phyloP scores from a whole-genome alignment of 331 rosid genomes.

The Malus hybrid region DNA sequence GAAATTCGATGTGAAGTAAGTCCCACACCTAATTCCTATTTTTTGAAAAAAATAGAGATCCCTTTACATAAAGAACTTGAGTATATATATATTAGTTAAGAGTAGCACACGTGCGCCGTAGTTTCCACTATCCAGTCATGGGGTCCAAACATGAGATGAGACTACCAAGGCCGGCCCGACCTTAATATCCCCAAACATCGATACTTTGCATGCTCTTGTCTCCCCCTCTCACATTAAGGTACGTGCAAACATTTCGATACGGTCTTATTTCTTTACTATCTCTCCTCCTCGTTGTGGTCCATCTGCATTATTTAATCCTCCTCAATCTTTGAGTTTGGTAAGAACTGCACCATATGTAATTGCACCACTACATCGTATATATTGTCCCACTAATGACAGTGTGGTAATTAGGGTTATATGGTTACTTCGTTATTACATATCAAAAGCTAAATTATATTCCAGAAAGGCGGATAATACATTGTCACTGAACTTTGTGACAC shows the following conservation, averaged over 20 bases:
- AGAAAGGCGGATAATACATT: too few relatives aligned
- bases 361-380: background rate
- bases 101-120: conserved; percentile 22
- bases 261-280: background rate
- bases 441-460: too few relatives aligned
- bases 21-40: too few relatives aligned
- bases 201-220: conserved; percentile 38
- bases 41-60: too few relatives aligned
- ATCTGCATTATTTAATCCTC: background rate
- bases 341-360: background rate
- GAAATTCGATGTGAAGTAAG: too few relatives aligned
- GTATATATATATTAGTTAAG: background rate
- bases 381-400: background rate
- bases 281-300: background rate
- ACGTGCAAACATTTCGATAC: conserved; percentile 1
- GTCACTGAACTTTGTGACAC: too few relatives aligned
- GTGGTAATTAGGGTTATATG: too few relatives aligned
- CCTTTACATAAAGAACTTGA: too few relatives aligned
- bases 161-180: conserved; percentile 9
- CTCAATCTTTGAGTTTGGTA: background rate
- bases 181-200: background rate
- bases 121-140: background rate
- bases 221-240: background rate
- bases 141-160: conserved; percentile 6
- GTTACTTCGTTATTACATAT: too few relatives aligned